Evolutionary conservation across 1,284 basidiomycete genomes (phyloP), one percentile per base, ranked within the genome.

Genomic region (Rhodotorula sp.): DNA sequence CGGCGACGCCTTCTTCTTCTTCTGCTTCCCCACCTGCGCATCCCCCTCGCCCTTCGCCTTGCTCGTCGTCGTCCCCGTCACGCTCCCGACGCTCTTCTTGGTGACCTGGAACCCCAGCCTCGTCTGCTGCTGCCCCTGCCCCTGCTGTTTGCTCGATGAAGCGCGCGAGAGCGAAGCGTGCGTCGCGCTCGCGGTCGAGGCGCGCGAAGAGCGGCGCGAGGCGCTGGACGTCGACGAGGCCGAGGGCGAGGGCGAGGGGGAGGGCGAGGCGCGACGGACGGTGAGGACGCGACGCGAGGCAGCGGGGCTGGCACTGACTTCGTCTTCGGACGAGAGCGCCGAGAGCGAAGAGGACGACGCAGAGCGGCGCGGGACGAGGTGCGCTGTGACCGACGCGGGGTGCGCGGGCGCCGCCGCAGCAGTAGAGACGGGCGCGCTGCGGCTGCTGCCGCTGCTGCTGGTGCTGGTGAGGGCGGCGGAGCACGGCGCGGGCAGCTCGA

Each of bases 91-190:
- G 21, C 44, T 45, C 45, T 13, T 23, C 67, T 68, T 68, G 23
- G 67, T 68, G 7, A 64, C 67, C 21, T 8, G 16, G 44, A 64
- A 68, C 9, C 21, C 19, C 13, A 68, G 53, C 61, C 42, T n/a
- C 48, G n/a, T 46, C 64, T 25, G 41, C 52, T 19, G 7, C n/a
- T 19, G 44, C 42, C 1, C 16, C 21, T 42, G 34, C 54, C 23
- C 63, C 34, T 48, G 19, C 46, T 10, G 57, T 0, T 13, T 50
- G 21, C 53, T 27, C 48, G 53, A 34, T 44, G 50, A 42, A 9
- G 41, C 44, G 2, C 54, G 34, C 34, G 34, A 34, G 42, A 62
- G 23, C 50, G 50, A 62, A 17, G 7, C 17, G 16, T 25, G n/a
- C 44, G 61, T 61, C 41, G 41, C 34, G 49, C 41, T 42, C 21